Base-by-base conservation (phyloP, 1,139 yeast genomes). In the Magnusiomyces sp. region DNA sequence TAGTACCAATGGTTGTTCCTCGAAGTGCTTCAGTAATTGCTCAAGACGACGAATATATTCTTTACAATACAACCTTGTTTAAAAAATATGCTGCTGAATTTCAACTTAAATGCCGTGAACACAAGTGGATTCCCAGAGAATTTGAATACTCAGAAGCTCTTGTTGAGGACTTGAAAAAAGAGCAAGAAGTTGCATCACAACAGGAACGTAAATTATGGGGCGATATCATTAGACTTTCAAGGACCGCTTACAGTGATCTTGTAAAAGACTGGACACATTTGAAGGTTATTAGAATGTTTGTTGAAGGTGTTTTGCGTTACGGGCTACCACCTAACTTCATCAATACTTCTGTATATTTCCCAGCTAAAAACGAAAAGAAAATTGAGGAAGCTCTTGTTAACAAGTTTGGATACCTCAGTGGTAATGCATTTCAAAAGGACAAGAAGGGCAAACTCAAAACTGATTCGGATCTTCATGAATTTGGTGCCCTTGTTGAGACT, bases 301-400 rank as follows among this genome's bases (percentile, higher is more conserved):
- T 80, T 29, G 85, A 80, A 61, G 71, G 79, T 52, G 96, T 92
- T 13, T 76, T 92, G 64, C 83, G 98, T 67, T 92, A 92, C 67
- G 99, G 99, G 1, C 77, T 92, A 55, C 98, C 98, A 38, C 97
- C 98, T 40, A 84, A 84, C 63, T 92, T 92, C 66, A 78, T 81
- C 62, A 80, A 85, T 52, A 80, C 70, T 58, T 69, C 82, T 48
- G 74, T 77, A 58, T 61, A 74, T 60, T 63, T 71, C 58, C 62
- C 65, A 29, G 58, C 50, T 42, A 55, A 56, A 49, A 49, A 55
- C 48, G 59, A 79, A 40, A 72, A 71, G 44, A 79, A 76, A 64
- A 81, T 88, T 43, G 88, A 83, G 67, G 71, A 76, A 56, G 84
- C 82, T 57, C 73, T 90, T 56, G 69, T 84, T 46, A 74, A 73